A percentile compares a stretch with the other conserved stretches of the same genome.
Conservation (phyloP, 78 protist species). For the Dictyostelium discoideum region DNA sequence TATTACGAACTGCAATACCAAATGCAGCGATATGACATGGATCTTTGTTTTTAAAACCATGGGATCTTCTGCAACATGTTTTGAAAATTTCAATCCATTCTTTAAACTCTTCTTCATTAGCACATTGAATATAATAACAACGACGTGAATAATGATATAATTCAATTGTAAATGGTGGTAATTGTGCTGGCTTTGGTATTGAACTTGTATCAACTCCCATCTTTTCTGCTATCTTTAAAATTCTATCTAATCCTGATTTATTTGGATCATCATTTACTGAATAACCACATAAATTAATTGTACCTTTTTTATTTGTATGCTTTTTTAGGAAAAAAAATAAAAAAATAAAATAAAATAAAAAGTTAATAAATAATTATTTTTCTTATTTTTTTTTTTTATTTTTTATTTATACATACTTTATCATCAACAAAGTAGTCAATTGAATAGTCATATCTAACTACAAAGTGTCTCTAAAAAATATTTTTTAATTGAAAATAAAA, state of each 20-base stretch:
- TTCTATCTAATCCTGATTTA: not conserved
- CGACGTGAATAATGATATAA: constrained; percentile 29
- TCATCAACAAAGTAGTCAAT: constrained; percentile 78
- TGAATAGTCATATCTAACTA: constrained; percentile 64
- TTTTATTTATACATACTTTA: not conserved
- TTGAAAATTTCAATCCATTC: constrained; percentile 38
- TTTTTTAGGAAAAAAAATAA: not conserved
- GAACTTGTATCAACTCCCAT: constrained; percentile 39
- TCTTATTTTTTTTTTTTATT: not conserved
- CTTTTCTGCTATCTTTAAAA: constrained; percentile 27
- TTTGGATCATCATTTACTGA: constrained; percentile 60
- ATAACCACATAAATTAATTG: constrained; percentile 63
- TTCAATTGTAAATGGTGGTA: constrained; percentile 62
- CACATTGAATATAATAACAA: constrained; percentile 19
- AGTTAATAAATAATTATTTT: not conserved
- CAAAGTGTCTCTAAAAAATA: constrained; percentile 33
- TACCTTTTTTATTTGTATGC: constrained; percentile 51
- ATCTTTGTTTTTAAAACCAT: constrained; percentile 49
- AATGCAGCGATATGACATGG: constrained; percentile 45
- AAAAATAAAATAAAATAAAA: not conserved
- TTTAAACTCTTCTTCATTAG: constrained; percentile 11
- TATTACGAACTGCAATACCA: constrained; percentile 34
- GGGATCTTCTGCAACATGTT: constrained; percentile 10
- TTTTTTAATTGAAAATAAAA: no score
- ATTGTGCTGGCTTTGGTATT: constrained; percentile 30